Evolutionary conservation across 164 flowering plant genomes (phyloP), one percentile per base, ranked within the genome.

Genomic region (Nelumbo lutea): DNA sequence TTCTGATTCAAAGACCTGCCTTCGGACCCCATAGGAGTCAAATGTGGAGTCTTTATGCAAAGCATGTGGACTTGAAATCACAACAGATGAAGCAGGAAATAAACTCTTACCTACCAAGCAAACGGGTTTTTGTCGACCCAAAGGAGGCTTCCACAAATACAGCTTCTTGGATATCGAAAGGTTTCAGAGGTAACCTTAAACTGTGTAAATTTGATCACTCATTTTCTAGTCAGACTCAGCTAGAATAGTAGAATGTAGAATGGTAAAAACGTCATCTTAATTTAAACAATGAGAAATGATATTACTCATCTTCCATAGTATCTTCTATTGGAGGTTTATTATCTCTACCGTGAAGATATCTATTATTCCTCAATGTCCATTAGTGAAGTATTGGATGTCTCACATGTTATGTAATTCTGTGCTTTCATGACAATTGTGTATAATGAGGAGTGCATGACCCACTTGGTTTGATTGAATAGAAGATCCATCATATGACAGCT

Each of bases 51-150:
- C 85, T 13, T 80, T 95, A 15, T 95, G 97, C 78, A 66, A 70
- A 51, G 82, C 80, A 14, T 91, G 97, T 79, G 96, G 93, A 62
- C 93, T 95, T 69, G 79, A 83, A 75, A 84, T 72, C n/a, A 66
- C 62, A 42, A 66, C 53, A 40, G 88, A 87, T 75, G 92, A 83
- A 74, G 73, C 15, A 38, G 97, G 90, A 75, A 83, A 74, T 14
- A 84, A 80, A 70, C 68, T 84, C 48, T 71, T 95, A 61, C 87
- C 90, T 3, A 70, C 84, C 63, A 95, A 95, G 84, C 97, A 90
- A 80, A 68, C 82, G 15, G 78, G 81, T 53, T 84, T 89, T 71
- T 61, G 62, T 72, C 73, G 42, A 66, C 93, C 93, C 55, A 84
- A 85, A 72, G 82, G 66, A 65, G 90, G 76, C 27, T 75, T 77